A percentile compares a stretch with the other conserved stretches of the same genome.
Conservation (phyloP, 179 eudicot species). For the Pouteria campechiana region DNA sequence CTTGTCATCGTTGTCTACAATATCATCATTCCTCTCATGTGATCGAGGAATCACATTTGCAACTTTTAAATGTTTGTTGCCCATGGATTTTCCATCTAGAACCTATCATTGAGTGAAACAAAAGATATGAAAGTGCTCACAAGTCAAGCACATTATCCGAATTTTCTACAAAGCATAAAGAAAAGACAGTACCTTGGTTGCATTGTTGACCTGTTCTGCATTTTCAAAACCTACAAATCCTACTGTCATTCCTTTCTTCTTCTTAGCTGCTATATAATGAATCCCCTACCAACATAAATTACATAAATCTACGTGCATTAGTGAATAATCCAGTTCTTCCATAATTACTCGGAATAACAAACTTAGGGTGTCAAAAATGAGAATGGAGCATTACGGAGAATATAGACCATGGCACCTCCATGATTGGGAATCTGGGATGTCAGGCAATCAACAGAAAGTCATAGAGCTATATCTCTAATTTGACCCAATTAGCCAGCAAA, state of each 20-base stretch:
- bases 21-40: conserved; percentile 49
- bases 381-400: no score
- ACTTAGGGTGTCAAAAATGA: no score
- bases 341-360: neutral
- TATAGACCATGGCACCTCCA: no score
- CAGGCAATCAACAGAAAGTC: no score
- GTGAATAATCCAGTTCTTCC: neutral
- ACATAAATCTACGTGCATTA: conserved; percentile 1
- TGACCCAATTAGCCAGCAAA: no score
- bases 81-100: conserved; percentile 54
- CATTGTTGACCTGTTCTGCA: conserved; percentile 45
- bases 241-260: conserved; percentile 73
- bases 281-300: conserved; percentile 38
- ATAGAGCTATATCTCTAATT: no score
- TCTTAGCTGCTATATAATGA: conserved; percentile 61
- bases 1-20: conserved; percentile 19
- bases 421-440: no score
- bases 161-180: neutral
- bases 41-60: conserved; percentile 62
- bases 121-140: conserved; percentile 4
- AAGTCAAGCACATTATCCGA: neutral
- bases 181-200: conserved; percentile 44
- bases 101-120: conserved; percentile 48
- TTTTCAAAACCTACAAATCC: conserved; percentile 73
- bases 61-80: conserved; percentile 58